Percentiles rank a stretch among this genome's conserved stretches.
phyloP scores from a whole-genome alignment of 1,284 basidiomycete genomes.

The Cryptococcus hybrid region DNA sequence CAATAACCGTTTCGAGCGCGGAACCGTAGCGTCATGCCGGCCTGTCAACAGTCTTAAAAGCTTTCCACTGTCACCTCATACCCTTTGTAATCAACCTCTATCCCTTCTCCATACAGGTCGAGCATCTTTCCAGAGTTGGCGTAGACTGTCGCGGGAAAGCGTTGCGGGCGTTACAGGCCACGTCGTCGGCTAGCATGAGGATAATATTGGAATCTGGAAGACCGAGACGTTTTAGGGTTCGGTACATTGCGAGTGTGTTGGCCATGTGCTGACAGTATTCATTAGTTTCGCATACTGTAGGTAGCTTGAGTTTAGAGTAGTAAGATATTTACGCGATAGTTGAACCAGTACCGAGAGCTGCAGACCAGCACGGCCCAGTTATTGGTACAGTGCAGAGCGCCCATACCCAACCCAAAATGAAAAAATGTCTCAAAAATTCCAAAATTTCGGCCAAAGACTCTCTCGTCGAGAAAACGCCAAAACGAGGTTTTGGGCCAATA shows the following conservation, averaged over 20 bases:
- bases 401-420: too few relatives aligned
- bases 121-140: conserved; percentile 72
- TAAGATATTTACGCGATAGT: conserved; percentile 73
- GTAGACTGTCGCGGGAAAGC: conserved; percentile 87
- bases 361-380: conserved; percentile 99
- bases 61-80: conserved; percentile 98
- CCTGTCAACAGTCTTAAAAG: conserved; percentile 84
- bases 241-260: conserved; percentile 97
- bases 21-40: conserved; percentile 65
- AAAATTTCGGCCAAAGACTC: too few relatives aligned
- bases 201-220: conserved; percentile 99
- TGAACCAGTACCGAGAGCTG: conserved; percentile 96
- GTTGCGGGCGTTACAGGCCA: conserved; percentile 90
- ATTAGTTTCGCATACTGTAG: background rate
- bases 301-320: background rate
- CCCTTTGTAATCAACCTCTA: conserved; percentile 97
- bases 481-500: too few relatives aligned
- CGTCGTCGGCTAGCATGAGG: conserved; percentile 97
- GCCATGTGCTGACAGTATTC: conserved; percentile 78
- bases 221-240: conserved; percentile 95
- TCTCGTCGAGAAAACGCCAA: too few relatives aligned
- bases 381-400: too few relatives aligned
- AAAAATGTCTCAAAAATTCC: too few relatives aligned
- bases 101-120: conserved; percentile 92
- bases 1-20: conserved; percentile 86